phyloP scores from a whole-genome alignment of 1,284 basidiomycete genomes.

The Wolfiporia cocos region DNA sequence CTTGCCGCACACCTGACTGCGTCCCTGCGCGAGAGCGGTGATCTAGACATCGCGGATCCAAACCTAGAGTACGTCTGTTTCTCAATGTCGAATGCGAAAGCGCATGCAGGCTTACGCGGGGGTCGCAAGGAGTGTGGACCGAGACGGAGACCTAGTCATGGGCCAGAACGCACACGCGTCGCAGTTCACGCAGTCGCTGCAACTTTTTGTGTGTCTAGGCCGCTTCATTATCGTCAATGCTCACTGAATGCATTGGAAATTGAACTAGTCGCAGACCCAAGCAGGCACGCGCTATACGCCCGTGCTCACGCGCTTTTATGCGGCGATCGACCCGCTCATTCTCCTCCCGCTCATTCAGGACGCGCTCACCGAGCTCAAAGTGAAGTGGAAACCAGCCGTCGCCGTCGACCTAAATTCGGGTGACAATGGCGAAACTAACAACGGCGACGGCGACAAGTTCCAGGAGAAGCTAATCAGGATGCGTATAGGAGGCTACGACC shows the following conservation, averaged over 20 bases:
- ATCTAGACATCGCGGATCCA: constrained; percentile 63
- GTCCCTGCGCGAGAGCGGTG: constrained; percentile 59
- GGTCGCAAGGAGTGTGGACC: constrained; percentile 26
- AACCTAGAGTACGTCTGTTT: too few species aligned
- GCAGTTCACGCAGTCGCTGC: constrained; percentile 57
- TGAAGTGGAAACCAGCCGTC: constrained; percentile 42
- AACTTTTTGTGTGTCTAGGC: constrained; percentile 46
- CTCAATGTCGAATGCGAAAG: too few species aligned
- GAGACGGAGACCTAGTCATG: constrained; percentile 56
- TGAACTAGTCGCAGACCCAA: constrained; percentile 69
- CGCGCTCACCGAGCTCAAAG: constrained; percentile 38
- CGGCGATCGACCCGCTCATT: constrained; percentile 43
- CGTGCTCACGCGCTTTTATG: constrained; percentile 74
- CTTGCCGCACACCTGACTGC: constrained; percentile 70
- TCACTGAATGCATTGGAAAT: too few species aligned
- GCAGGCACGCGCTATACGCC: constrained; percentile 60
- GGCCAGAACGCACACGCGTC: constrained; percentile 28
- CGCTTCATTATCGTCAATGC: neutral
- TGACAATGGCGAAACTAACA: too few species aligned
- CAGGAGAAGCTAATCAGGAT: constrained; percentile 31
- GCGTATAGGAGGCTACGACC: constrained; percentile 60
- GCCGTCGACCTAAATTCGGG: constrained; percentile 9
- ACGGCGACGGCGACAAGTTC: constrained; percentile 2
- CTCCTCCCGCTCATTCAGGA: constrained; percentile 48
- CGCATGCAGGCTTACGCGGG: too few species aligned